phyloP scores from a whole-genome alignment of 306 rosid species.

The Betula pendula region DNA sequence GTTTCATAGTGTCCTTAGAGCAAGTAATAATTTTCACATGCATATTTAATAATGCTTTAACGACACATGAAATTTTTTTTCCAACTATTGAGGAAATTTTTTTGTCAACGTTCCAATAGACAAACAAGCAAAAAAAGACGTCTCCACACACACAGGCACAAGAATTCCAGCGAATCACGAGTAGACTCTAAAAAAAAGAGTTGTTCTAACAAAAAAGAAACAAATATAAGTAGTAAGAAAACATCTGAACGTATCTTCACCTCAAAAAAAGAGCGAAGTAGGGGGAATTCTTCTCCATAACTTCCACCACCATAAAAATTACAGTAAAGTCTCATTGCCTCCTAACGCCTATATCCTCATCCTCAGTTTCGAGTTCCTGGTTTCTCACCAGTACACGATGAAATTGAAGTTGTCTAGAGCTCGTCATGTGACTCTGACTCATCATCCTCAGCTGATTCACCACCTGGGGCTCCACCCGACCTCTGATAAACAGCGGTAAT shows the following conservation, averaged over 20 bases:
- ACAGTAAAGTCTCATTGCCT: constrained; percentile 38
- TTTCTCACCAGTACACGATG: constrained; percentile 17
- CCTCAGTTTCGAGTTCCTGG: constrained; percentile 27
- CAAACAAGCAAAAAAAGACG: neutral
- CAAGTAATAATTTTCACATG: too few species aligned
- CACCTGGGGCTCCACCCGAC: constrained; percentile 85
- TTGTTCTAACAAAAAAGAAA: constrained; percentile 16
- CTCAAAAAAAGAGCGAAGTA: constrained; percentile 41
- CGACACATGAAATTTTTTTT: too few species aligned
- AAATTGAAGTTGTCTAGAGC: constrained; percentile 48
- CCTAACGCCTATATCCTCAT: constrained; percentile 34
- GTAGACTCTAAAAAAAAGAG: constrained; percentile 1
- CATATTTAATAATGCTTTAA: too few species aligned
- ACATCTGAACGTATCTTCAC: constrained; percentile 31
- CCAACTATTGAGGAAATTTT: too few species aligned
- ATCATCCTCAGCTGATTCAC: constrained; percentile 59
- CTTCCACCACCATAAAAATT: constrained; percentile 44
- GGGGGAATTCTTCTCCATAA: constrained; percentile 31
- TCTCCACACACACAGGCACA: neutral
- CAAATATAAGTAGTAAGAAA: constrained; percentile 35
- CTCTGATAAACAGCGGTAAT: constrained; percentile 84
- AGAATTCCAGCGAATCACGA: neutral
- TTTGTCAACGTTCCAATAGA: too few species aligned
- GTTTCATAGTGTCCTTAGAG: too few species aligned
- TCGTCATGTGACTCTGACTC: constrained; percentile 71